These are phyloP conservation scores for Mycena capillaripes DNA, from an alignment of 768 basidiomycete species.

Conservation along the genomic window DNA sequence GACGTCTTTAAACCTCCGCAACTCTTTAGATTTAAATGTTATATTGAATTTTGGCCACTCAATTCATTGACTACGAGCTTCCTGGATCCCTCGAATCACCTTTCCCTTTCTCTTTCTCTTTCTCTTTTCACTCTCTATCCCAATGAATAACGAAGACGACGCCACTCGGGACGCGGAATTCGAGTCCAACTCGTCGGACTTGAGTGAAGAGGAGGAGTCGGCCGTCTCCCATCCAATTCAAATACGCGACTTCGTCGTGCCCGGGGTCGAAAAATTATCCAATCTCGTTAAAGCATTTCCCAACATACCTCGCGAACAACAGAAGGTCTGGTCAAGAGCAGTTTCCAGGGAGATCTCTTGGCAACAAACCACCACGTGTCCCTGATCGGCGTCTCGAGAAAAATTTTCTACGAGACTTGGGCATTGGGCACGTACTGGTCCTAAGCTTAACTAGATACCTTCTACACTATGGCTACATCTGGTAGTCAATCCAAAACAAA, in stretches of 20 bases:
- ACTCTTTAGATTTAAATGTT: no score
- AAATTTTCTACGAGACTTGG: background rate
- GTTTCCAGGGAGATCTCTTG: constrained; percentile 1
- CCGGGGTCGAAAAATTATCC: background rate
- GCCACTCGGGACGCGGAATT: no score
- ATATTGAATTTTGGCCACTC: no score
- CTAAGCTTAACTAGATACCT: background rate
- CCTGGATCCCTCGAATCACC: no score
- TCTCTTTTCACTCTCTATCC: no score
- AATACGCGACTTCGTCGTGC: background rate
- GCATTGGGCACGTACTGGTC: background rate
- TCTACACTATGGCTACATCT: background rate
- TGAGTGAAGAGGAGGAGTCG: background rate
- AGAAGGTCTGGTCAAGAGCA: background rate
- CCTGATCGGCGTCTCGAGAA: constrained; percentile 1
- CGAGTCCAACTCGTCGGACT: no score
- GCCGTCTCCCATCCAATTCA: background rate
- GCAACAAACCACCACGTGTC: constrained; percentile 18
- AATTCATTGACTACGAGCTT: no score
- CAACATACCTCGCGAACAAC: background rate
- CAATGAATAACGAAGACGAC: no score
- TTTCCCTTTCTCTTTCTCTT: no score
- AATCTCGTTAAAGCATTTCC: background rate
- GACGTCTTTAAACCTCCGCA: no score
- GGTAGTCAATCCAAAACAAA: background rate